Base-by-base conservation (phyloP, 1,284 basidiomycete species). In the Ustilago hordei region DNA sequence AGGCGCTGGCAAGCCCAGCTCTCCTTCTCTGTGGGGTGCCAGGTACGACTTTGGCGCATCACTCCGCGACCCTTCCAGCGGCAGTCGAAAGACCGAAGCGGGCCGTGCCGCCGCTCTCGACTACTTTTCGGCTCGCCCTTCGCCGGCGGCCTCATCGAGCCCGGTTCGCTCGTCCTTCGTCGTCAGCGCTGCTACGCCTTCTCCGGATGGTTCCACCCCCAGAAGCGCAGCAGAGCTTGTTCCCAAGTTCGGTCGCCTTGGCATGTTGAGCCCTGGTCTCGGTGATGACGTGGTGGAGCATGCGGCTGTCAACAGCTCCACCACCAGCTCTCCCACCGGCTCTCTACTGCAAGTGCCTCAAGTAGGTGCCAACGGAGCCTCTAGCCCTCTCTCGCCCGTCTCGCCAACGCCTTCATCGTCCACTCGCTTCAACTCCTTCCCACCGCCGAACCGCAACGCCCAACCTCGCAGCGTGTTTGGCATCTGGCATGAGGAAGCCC, bases 1-100 rank as follows among this genome's bases (percentile, higher is more conserved):
- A 59, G 58, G 80, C 85, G n/a, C 84, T 85, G 19, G 85, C 81
- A 34, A 78, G 87, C 69, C 75, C 1, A 43, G 69, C 35, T 81
- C 81, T 35, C 77, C 82, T 19, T 74, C 78, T 17, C 52, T 70
- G 56, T 84, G 82, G 82, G 55, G 68, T n/a, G 69, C 81, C 0
- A 69, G 82, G 55, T 90, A 90, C 84, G 89, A 89, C 81, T 89
- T 90, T 81, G 87, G 87, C 45, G 82, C 87, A 7, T 87, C 88
- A 9, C 84, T 89, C 64, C 88, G 88, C 78, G 85, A 85, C 58
- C 83, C 84, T 3, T 71, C 76, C 58, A 75, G 56, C 39, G 81
- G 85, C 56, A 84, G 81, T 59, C 68, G 74, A 43, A 71, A 70
- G 63, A 74, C 75, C 60, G 75, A 75, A 53, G 57, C 76, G n/a